Evolutionary conservation across 2,329 filamentous ascomycete genomes (phyloP).

Genomic region (Curvularia sp.): DNA sequence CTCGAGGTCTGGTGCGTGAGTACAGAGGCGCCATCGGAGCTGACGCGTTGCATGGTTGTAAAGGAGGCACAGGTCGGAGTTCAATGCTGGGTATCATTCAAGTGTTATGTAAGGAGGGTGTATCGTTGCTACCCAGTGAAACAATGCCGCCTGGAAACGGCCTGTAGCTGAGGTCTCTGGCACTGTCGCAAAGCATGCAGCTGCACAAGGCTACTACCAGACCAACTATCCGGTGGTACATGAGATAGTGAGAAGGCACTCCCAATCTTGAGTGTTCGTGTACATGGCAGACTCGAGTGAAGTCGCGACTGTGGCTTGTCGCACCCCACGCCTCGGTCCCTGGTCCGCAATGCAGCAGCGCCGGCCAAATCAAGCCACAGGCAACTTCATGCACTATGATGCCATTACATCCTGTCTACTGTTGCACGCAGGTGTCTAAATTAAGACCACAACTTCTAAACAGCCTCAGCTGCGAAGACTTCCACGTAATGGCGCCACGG

Average conservation of each 20-base stretch:
- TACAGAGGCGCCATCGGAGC: conserved; percentile 53
- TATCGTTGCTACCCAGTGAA: conserved; percentile 23
- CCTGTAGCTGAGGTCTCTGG: conserved; percentile 23
- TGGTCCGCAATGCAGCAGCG: conserved; percentile 22
- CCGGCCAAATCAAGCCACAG: conserved; percentile 19
- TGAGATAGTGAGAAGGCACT: not conserved
- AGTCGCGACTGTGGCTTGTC: conserved; percentile 37
- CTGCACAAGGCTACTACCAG: not conserved
- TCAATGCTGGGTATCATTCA: conserved; percentile 7
- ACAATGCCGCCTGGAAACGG: conserved; percentile 18
- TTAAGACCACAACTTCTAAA: not conserved
- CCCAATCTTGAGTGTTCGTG: not conserved
- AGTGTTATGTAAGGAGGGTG: conserved; percentile 9
- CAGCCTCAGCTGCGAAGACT: conserved; percentile 32
- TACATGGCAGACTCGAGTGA: not conserved
- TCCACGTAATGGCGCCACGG: conserved; percentile 42
- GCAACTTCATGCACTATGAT: conserved; percentile 28
- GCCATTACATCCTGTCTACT: conserved; percentile 4
- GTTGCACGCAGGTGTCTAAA: conserved; percentile 1
- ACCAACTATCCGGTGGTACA: not conserved
- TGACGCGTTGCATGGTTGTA: conserved; percentile 45
- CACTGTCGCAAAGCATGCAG: conserved; percentile 23
- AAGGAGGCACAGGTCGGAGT: not conserved
- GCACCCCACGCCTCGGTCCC: conserved; percentile 34
- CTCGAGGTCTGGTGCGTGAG: conserved; percentile 52